Evolutionary conservation across 148 eudicot genomes (phyloP), one percentile per base, ranked within the genome.

Genomic region (Spergularia bocconei): DNA sequence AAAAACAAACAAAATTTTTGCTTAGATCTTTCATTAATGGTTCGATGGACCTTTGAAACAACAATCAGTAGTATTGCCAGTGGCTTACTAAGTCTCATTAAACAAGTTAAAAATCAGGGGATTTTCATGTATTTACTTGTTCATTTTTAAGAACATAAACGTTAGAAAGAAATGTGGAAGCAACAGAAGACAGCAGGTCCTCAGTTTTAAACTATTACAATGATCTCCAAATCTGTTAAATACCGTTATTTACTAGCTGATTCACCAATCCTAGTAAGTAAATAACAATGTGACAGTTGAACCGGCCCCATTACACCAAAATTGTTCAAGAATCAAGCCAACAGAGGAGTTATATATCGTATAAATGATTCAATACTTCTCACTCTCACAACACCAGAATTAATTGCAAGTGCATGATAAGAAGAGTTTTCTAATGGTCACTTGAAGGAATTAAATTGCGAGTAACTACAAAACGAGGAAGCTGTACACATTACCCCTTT

Each of bases 401-500:
- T 20, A 58, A 23, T 19, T 58, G 10, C 29, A 58, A 58, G 29
- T 58, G 62, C 62, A 58, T 58, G 4, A 19, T 21, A 11, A 58
- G 11, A 53, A 53, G 2, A 29, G 3, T 29, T 29, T 29, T 29
- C 36, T 8, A 16, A 57, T 63, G 56, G 41, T 14, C 53, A 11
- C 52, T 29, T 29, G 36, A 29, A 41, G 1, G 25, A 69, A 53
- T 25, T 41, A 68, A 19, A 9, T 33, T 13, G 62, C 16, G 39
- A 52, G 51, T 56, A 29, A 61, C 17, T 50, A 21, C 57, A 48
- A 21, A 73, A 68, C 19, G 39, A 60, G 13, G 16, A 68, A 38
- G 17, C 1, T 52, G 57, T 48, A 23, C 8, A 69, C 21, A 15
- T 44, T 75, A 75, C 82, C 82, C 41, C 61, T 57, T 69, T 65